Conservation (phyloP, 345 rosid species). For the Litchi chinensis region DNA sequence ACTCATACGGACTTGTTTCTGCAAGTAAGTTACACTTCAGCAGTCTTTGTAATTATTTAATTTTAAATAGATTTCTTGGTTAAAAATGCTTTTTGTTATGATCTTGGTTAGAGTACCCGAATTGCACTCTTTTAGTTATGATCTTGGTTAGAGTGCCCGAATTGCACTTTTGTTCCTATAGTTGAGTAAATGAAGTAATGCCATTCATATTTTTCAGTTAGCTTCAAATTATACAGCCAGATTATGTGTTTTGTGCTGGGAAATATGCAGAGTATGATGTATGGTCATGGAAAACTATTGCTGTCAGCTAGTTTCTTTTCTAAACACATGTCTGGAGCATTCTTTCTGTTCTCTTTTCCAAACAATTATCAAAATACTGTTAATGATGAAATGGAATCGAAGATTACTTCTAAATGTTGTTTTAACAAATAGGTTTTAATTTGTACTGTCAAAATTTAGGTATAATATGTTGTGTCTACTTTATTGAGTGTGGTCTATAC, state of each 20-base stretch:
- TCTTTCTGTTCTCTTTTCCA: neutral
- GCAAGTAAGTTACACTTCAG: constrained; percentile 54
- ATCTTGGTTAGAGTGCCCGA: neutral
- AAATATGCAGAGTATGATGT: neutral
- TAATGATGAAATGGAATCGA: neutral
- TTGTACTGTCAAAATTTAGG: no score
- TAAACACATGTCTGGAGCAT: neutral
- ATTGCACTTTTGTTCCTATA: neutral
- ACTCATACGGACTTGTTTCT: constrained; percentile 93
- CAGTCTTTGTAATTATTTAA: neutral
- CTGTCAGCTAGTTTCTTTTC: neutral
- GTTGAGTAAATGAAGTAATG: neutral
- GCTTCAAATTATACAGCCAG: constrained; percentile 1
- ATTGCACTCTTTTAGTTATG: no score
- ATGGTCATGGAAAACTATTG: neutral
- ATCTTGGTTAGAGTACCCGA: neutral
- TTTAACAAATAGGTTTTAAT: neutral
- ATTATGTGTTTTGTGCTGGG: neutral
- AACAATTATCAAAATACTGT: neutral
- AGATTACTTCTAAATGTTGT: neutral
- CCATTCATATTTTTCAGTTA: neutral
- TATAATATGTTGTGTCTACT: no score
- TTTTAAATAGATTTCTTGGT: neutral
- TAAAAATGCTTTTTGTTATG: neutral
- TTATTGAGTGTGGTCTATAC: neutral